Evolutionary conservation across 2,329 filamentous ascomycete species (phyloP).

Genomic region (Aspergillus ochraceoroseus): DNA sequence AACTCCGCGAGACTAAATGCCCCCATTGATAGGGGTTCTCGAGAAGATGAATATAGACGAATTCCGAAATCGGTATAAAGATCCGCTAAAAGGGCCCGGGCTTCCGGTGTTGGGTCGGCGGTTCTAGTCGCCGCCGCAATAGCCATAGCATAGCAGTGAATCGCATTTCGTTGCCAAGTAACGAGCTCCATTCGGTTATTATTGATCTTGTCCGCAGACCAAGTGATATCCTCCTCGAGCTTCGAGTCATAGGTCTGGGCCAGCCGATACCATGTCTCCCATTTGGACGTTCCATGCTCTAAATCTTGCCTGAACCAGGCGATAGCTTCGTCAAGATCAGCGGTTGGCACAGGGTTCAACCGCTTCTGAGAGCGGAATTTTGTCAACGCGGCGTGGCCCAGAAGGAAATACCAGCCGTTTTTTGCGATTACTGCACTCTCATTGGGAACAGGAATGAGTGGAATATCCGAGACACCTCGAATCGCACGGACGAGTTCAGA

Average conservation of each 20-base stretch:
- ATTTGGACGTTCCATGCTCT: slow-evolving; percentile 73
- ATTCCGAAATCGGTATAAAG: slow-evolving; percentile 65
- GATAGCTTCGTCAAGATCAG: slow-evolving; percentile 76
- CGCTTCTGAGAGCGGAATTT: slow-evolving; percentile 79
- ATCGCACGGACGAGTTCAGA: slow-evolving; percentile 74
- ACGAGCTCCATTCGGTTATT: slow-evolving; percentile 71
- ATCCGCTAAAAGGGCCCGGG: slow-evolving; percentile 55
- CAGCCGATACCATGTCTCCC: slow-evolving; percentile 87
- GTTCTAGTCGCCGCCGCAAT: slow-evolving; percentile 57
- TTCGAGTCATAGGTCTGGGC: slow-evolving; percentile 85
- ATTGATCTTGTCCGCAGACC: slow-evolving; percentile 88
- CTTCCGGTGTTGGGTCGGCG: slow-evolving; percentile 52
- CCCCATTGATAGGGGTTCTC: slow-evolving; percentile 63
- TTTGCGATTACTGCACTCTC: slow-evolving; percentile 67
- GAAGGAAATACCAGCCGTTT: slow-evolving; percentile 86
- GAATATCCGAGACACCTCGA: slow-evolving; percentile 68
- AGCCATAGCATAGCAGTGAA: slow-evolving; percentile 75
- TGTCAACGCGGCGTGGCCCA: slow-evolving; percentile 80
- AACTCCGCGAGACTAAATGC: slow-evolving; percentile 60
- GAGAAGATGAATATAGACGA: slow-evolving; percentile 63
- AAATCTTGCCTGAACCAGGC: slow-evolving; percentile 76
- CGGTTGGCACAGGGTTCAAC: slow-evolving; percentile 70
- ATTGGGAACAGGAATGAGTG: slow-evolving; percentile 64
- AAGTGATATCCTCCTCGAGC: slow-evolving; percentile 78
- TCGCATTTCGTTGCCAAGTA: slow-evolving; percentile 69